Evolutionary conservation across 768 basidiomycete genomes (phyloP).

Genomic region (Naematelia aurantialba): DNA sequence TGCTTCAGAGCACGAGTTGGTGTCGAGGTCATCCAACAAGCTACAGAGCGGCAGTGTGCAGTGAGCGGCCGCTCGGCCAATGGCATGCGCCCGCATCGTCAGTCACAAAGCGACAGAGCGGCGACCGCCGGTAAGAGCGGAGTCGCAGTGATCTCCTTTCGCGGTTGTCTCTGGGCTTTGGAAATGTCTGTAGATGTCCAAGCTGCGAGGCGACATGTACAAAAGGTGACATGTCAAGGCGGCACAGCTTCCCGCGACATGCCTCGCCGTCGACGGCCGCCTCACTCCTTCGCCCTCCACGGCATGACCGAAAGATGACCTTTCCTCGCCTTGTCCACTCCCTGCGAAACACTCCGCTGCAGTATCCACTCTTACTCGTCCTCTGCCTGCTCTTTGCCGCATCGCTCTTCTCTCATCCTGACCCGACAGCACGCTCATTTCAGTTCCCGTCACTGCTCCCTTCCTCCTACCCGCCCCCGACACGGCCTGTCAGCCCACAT

Average conservation of each 20-base stretch:
- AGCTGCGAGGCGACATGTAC: background rate
- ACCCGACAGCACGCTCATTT: slow-evolving; percentile 8
- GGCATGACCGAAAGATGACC: background rate
- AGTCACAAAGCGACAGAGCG: too few species aligned
- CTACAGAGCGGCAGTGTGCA: background rate
- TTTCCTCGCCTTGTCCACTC: background rate
- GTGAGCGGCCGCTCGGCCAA: background rate
- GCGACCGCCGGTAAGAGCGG: too few species aligned
- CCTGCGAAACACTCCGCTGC: background rate
- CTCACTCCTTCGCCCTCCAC: background rate
- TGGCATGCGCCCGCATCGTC: too few species aligned
- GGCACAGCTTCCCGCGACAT: background rate
- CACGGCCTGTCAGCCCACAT: background rate
- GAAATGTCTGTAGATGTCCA: too few species aligned
- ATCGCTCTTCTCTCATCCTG: slow-evolving; percentile 1
- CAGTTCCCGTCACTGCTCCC: slow-evolving; percentile 11
- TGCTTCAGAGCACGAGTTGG: background rate
- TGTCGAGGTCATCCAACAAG: background rate
- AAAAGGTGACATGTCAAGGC: background rate
- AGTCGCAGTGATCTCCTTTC: too few species aligned
- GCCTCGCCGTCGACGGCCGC: background rate
- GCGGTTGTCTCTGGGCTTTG: too few species aligned
- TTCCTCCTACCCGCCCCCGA: slow-evolving; percentile 8
- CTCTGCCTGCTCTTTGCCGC: background rate
- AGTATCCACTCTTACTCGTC: background rate